Percentiles rank a stretch among this genome's conserved stretches.
These are phyloP conservation scores for Chrysoporthe cubensis DNA, from an alignment of 2,329 filamentous ascomycete genomes.

Conservation along the genomic window DNA sequence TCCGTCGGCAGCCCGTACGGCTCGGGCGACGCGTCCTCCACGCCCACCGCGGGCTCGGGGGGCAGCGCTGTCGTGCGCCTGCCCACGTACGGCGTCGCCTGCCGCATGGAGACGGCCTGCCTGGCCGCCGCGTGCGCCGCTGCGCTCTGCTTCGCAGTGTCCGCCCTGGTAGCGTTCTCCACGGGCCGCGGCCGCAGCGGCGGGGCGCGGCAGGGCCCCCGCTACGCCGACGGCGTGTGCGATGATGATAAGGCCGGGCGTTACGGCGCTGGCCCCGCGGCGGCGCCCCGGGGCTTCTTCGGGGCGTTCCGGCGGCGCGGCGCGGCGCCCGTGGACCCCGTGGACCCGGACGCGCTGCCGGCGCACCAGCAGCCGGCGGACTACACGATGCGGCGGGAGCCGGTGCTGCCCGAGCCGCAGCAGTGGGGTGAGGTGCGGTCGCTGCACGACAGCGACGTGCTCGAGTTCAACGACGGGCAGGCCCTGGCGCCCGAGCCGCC, in stretches of 20 bases:
- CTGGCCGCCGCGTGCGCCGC: conserved; percentile 69
- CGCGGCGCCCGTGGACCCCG: not conserved
- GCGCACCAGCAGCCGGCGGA: conserved; percentile 26
- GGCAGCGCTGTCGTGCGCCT: conserved; percentile 41
- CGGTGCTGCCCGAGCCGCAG: conserved; percentile 12
- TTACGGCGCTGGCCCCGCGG: not conserved
- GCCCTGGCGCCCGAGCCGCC: conserved; percentile 21
- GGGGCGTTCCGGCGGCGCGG: conserved; percentile 7
- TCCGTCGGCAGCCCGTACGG: conserved; percentile 61
- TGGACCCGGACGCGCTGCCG: conserved; percentile 26
- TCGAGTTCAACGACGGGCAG: conserved; percentile 29
- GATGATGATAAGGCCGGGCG: not conserved
- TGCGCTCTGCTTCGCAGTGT: conserved; percentile 66
- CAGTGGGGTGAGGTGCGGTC: conserved; percentile 30
- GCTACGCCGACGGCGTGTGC: conserved; percentile 29
- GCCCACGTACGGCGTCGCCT: conserved; percentile 44
- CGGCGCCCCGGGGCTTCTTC: not conserved
- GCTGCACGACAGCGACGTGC: conserved; percentile 27
- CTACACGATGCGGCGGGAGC: conserved; percentile 23
- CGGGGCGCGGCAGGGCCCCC: conserved; percentile 16
- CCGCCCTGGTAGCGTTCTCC: conserved; percentile 57
- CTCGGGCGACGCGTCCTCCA: conserved; percentile 48
- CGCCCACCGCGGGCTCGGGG: conserved; percentile 44
- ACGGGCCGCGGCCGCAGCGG: conserved; percentile 22
- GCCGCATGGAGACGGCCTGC: conserved; percentile 63